These are phyloP conservation scores for Panaeolus cyanescens DNA, from an alignment of 768 basidiomycete genomes.

Conservation along the genomic window DNA sequence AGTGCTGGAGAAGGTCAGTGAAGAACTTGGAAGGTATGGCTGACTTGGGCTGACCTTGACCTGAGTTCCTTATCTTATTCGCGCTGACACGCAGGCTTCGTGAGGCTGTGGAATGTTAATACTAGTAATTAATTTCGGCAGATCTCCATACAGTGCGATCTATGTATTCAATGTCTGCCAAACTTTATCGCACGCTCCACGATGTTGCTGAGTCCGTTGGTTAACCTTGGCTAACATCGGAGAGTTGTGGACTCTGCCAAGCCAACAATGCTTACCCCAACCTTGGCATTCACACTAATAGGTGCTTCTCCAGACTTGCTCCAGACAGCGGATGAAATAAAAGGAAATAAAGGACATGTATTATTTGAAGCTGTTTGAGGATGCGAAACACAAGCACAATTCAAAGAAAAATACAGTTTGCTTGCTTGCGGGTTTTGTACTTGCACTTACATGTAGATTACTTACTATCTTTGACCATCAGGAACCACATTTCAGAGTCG, in stretches of 20 bases:
- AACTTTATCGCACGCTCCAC: constrained; percentile 64
- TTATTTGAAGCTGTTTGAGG: too few species aligned
- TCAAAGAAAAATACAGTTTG: too few species aligned
- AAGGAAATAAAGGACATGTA: too few species aligned
- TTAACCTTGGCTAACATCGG: constrained; percentile 78
- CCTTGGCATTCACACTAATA: constrained; percentile 22
- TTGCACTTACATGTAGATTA: too few species aligned
- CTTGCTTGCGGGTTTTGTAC: too few species aligned
- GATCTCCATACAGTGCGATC: constrained; percentile 73
- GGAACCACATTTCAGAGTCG: too few species aligned
- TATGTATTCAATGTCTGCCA: constrained; percentile 76
- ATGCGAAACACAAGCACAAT: too few species aligned
- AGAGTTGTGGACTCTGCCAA: constrained; percentile 75
- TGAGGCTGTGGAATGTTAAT: constrained; percentile 91
- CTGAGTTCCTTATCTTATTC: constrained; percentile 4
- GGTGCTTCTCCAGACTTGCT: constrained; percentile 19
- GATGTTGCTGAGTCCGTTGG: constrained; percentile 71
- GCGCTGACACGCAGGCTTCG: constrained; percentile 51
- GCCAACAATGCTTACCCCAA: constrained; percentile 48
- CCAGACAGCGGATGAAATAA: constrained; percentile 60
- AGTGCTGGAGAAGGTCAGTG: too few species aligned
- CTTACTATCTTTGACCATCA: too few species aligned
- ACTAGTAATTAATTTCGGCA: constrained; percentile 83
- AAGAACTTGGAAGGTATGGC: constrained; percentile 78
- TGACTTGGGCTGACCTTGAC: background rate